A percentile compares a stretch with the other conserved stretches of the same genome.
These are phyloP conservation scores for Diaporthe amygdali DNA, from an alignment of 2,329 filamentous ascomycete species.

Conservation along the genomic window DNA sequence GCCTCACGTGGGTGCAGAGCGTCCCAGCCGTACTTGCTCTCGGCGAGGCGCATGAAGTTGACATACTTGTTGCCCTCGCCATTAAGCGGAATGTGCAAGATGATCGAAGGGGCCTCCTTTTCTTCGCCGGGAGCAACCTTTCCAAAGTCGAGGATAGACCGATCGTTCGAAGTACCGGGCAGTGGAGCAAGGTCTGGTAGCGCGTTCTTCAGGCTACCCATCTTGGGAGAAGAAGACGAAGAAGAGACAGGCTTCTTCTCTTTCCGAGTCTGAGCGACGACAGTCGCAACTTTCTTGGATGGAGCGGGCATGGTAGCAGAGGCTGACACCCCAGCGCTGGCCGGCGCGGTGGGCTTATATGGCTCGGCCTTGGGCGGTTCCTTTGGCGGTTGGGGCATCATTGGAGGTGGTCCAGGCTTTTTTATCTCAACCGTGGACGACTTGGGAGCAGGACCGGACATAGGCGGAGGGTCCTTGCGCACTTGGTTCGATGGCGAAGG, in stretches of 20 bases:
- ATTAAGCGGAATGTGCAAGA: constrained; percentile 80
- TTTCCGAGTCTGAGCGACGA: constrained; percentile 49
- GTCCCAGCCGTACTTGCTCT: constrained; percentile 93
- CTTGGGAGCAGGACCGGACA: constrained; percentile 31
- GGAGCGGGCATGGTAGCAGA: constrained; percentile 31
- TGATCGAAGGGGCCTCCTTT: constrained; percentile 73
- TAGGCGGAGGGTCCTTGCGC: constrained; percentile 30
- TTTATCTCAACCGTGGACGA: constrained; percentile 35
- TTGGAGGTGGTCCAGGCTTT: constrained; percentile 43
- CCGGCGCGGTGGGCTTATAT: constrained; percentile 26
- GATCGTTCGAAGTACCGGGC: constrained; percentile 45
- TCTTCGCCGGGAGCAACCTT: constrained; percentile 65
- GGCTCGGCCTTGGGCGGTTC: constrained; percentile 20
- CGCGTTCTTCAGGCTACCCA: constrained; percentile 54
- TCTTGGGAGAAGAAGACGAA: constrained; percentile 53
- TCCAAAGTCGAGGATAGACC: constrained; percentile 67
- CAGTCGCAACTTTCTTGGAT: constrained; percentile 51
- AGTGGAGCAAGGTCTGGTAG: constrained; percentile 38
- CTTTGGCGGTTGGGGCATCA: constrained; percentile 34
- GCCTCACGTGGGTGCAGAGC: constrained; percentile 90
- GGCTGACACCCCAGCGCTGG: constrained; percentile 21
- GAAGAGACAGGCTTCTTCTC: constrained; percentile 45
- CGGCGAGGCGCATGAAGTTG: constrained; percentile 93
- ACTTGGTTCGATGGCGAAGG: constrained; percentile 37
- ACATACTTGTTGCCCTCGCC: constrained; percentile 89